A percentile compares a stretch with the other conserved stretches of the same genome.
Conservation (phyloP, 2,329 filamentous ascomycete genomes). For the Davidsoniella eucalypti region DNA sequence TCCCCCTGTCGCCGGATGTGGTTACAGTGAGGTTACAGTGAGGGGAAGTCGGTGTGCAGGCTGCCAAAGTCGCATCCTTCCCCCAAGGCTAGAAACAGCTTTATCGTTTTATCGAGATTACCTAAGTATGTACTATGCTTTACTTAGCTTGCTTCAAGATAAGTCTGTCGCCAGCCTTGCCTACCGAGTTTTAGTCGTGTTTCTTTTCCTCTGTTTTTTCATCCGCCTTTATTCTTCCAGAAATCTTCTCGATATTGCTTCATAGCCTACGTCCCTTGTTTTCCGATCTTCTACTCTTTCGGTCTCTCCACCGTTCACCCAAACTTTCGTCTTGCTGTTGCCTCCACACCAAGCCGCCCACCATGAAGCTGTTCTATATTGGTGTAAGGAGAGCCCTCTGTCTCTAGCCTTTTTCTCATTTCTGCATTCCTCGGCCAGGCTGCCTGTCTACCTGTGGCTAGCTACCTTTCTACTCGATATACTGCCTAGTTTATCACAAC, state of each 20-base stretch:
- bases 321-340: too few relatives aligned
- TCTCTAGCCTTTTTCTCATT: background rate
- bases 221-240: background rate
- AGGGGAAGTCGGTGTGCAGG: too few relatives aligned
- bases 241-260: background rate
- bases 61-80: too few relatives aligned
- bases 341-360: conserved; percentile 18
- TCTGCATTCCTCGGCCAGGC: background rate
- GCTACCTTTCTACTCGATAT: background rate
- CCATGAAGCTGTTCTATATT: conserved; percentile 78
- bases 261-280: background rate
- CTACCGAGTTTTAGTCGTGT: background rate
- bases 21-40: too few relatives aligned
- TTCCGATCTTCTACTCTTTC: background rate
- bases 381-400: conserved; percentile 37
- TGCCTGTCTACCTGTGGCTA: background rate
- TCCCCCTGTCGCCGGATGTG: too few relatives aligned
- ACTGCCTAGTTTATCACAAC: background rate
- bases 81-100: too few relatives aligned
- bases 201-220: background rate
- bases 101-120: too few relatives aligned
- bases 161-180: too few relatives aligned
- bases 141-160: too few relatives aligned
- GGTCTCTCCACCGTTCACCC: background rate
- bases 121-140: too few relatives aligned